Percentiles rank a stretch among this genome's conserved stretches.
Conservation (phyloP, 495 filamentous ascomycete species). For the Umbilicaria muhlenbergii region DNA sequence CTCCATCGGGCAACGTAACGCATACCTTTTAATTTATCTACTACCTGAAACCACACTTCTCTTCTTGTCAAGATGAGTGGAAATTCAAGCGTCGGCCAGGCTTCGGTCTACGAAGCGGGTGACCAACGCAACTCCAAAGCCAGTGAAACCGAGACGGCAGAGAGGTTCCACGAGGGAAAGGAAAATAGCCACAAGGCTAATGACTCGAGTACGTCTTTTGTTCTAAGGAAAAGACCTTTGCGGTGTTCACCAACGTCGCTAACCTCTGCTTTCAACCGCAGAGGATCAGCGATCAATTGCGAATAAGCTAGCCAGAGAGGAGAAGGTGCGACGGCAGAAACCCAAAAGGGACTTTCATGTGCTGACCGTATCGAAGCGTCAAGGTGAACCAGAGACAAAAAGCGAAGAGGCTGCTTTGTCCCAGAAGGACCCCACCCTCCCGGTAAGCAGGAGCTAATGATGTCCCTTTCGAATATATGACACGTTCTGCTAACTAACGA, state of each 20-base stretch:
- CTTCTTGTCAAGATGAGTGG: conserved; percentile 12
- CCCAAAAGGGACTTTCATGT: neutral
- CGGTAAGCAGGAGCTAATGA: conserved; percentile 30
- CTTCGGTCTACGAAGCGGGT: conserved; percentile 42
- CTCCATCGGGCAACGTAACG: no score
- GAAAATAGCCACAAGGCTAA: conserved; percentile 46
- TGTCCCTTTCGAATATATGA: neutral
- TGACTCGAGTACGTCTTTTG: conserved; percentile 47
- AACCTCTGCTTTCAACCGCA: conserved; percentile 12
- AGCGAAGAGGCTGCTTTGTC: conserved; percentile 37
- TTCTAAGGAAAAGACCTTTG: neutral
- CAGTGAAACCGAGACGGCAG: conserved; percentile 34
- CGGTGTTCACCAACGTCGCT: conserved; percentile 2
- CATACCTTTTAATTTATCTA: neutral
- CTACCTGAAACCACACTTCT: neutral
- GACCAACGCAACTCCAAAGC: conserved; percentile 54
- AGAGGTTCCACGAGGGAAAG: conserved; percentile 53
- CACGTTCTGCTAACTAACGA: neutral
- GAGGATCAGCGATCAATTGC: conserved; percentile 71
- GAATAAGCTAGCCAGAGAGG: conserved; percentile 54
- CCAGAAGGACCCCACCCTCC: conserved; percentile 52
- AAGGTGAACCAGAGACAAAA: conserved; percentile 22
- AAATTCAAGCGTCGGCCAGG: conserved; percentile 36
- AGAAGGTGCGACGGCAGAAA: conserved; percentile 20
- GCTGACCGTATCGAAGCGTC: conserved; percentile 15